Conservation (phyloP, 257 asterid species). For the Primulina tabacum region DNA sequence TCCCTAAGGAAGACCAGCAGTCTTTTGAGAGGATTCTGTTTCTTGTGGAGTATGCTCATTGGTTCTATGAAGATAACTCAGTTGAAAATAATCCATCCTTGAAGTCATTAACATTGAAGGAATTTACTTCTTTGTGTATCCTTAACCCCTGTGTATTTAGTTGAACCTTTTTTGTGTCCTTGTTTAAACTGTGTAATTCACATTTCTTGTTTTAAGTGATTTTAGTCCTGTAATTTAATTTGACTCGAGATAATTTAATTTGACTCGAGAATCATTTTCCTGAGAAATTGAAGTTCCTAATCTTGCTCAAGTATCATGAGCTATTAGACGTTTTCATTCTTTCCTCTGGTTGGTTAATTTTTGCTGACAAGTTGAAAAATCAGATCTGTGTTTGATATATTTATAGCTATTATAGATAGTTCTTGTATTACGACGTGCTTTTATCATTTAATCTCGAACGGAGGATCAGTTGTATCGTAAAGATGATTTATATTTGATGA, state of each 20-base stretch:
- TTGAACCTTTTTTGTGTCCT: constrained; percentile 10
- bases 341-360: not conserved
- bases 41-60: constrained; percentile 97
- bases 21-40: constrained; percentile 96
- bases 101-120: constrained; percentile 89
- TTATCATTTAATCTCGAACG: not conserved
- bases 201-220: not conserved
- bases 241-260: not conserved
- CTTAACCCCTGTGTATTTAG: constrained; percentile 30
- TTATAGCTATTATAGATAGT: not conserved
- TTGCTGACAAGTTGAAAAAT: not conserved
- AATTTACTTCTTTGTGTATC: constrained; percentile 90
- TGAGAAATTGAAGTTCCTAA: not conserved
- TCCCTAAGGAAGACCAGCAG: constrained; percentile 96
- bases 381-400: constrained; percentile 2
- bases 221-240: not conserved
- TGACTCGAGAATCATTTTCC: not conserved
- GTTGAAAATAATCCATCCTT: constrained; percentile 91
- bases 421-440: not conserved
- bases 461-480: not conserved
- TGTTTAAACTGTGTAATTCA: not conserved
- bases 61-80: constrained; percentile 96
- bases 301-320: constrained; percentile 7
- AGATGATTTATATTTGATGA: not conserved
- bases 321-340: constrained; percentile 5